A percentile compares a stretch with the other conserved stretches of the same genome.
phyloP scores from a whole-genome alignment of 1,284 basidiomycete genomes.

The Irpex rosettiformis region DNA sequence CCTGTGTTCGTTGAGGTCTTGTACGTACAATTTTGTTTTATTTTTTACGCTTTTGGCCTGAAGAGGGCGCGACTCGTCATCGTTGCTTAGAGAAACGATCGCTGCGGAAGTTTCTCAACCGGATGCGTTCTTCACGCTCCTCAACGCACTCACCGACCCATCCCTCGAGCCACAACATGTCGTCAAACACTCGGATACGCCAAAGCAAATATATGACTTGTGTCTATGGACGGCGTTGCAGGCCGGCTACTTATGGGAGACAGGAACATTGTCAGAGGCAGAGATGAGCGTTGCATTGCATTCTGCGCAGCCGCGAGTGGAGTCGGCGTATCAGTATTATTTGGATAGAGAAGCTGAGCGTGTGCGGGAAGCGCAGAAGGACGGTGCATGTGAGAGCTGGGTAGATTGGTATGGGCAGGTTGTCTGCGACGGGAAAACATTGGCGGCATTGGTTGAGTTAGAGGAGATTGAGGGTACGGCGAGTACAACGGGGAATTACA shows the following conservation, averaged over 20 bases:
- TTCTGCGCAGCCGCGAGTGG: slow-evolving; percentile 65
- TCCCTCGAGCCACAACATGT: slow-evolving; percentile 30
- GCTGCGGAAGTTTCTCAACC: slow-evolving; percentile 54
- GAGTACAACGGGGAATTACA: slow-evolving; percentile 13
- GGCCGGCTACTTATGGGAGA: slow-evolving; percentile 45
- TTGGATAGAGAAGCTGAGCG: slow-evolving; percentile 32
- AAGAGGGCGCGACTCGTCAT: background rate
- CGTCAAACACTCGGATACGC: slow-evolving; percentile 31
- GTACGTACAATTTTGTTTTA: slow-evolving; percentile 42
- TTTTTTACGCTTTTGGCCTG: slow-evolving; percentile 3
- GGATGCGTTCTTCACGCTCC: slow-evolving; percentile 63
- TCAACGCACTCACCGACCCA: slow-evolving; percentile 61
- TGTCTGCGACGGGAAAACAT: slow-evolving; percentile 67
- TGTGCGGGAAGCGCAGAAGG: background rate
- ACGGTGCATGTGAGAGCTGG: slow-evolving; percentile 67
- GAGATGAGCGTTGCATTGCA: slow-evolving; percentile 68
- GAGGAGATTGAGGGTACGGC: slow-evolving; percentile 48
- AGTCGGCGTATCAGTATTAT: slow-evolving; percentile 72
- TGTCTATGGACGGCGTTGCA: slow-evolving; percentile 48
- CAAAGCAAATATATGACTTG: slow-evolving; percentile 52
- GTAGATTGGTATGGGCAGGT: slow-evolving; percentile 83
- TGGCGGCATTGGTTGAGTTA: slow-evolving; percentile 53
- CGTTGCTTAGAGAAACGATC: slow-evolving; percentile 50
- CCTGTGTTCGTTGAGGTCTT: slow-evolving; percentile 79
- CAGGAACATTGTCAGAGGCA: slow-evolving; percentile 46